Evolutionary conservation across 345 rosid species (phyloP), one percentile per base, ranked within the genome.

Genomic region (Eucalyptus cloeziana): DNA sequence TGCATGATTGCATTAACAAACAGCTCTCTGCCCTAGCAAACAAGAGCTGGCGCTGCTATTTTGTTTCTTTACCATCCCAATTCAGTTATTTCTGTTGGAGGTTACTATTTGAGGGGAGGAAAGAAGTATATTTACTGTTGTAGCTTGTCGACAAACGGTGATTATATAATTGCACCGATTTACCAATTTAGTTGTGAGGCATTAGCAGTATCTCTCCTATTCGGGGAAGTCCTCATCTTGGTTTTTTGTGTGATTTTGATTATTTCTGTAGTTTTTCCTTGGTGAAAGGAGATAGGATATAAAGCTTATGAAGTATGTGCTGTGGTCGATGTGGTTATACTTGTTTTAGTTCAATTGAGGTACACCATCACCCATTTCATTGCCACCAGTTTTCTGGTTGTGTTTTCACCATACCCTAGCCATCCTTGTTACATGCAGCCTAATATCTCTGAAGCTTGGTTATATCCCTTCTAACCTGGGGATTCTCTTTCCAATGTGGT

Each of bases 51-150:
- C 17, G 4, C 69, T 62, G 69, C 69, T 4, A 62, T 62, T 62
- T 6, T 62, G 33, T 62, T 62, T 62, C 33, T 62, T 30, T 30
- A 62, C 69, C 33, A 62, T 62, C 31, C n/a, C 67, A 60, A 30
- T 62, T 62, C 69, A 62, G 33, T 62, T 62, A 30, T 30, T 30
- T 62, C 69, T 62, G 33, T 62, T 30, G 69, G 69, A 62, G n/a
- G 33, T 62, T 62, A 62, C 69, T 4, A 12, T 62, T 30, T 52
- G 58, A 52, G 58, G 58, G 58, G 58, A 52, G 58, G 25, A 1
- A 52, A 52, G 58, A 52, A 0, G 58, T 19, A 52, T 52, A 52
- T 52, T 52, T 52, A 2, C 0, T 52, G 58, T 6, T 1, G 33
- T 62, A 13, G n/a, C 69, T 30, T 62, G 8, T 30, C 30, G 69